Evolutionary conservation across 1,139 yeast genomes (phyloP).

Genomic region (Geotrichum klebahnii): DNA sequence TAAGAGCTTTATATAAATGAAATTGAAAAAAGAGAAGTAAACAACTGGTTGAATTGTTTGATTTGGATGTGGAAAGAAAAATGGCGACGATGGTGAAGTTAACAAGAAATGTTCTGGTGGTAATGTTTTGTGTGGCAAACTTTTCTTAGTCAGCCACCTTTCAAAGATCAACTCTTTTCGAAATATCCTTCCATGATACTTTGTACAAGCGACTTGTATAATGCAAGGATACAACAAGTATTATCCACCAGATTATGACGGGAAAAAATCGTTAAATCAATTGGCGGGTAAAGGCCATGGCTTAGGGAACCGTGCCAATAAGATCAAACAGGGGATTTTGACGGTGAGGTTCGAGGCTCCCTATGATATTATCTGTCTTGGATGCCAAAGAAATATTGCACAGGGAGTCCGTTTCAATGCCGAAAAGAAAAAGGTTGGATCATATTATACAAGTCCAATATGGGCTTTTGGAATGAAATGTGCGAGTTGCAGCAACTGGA

Average conservation of each 20-base stretch:
- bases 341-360: constrained; percentile 39
- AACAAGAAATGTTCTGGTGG: constrained; percentile 62
- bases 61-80: not conserved
- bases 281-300: constrained; percentile 33
- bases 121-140: constrained; percentile 21
- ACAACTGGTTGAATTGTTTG: not conserved
- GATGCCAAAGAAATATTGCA: constrained; percentile 32
- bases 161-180: no score
- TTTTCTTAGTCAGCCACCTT: not conserved
- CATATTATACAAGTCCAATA: constrained; percentile 35
- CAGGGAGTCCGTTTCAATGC: constrained; percentile 40
- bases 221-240: constrained; percentile 37
- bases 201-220: no score
- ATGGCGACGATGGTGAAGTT: not conserved
- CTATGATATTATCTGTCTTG: constrained; percentile 32
- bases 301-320: constrained; percentile 32
- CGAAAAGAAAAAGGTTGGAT: constrained; percentile 34
- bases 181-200: no score
- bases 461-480: constrained; percentile 37
- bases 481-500: constrained; percentile 30
- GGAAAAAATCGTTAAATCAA: constrained; percentile 33
- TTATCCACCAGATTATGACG: constrained; percentile 40
- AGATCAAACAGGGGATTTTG: constrained; percentile 31
- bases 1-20: no score
- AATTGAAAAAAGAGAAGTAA: not conserved